Evolutionary conservation across 1,284 basidiomycete species (phyloP), one percentile per base, ranked within the genome.

Genomic region (Xanthoconium separans): DNA sequence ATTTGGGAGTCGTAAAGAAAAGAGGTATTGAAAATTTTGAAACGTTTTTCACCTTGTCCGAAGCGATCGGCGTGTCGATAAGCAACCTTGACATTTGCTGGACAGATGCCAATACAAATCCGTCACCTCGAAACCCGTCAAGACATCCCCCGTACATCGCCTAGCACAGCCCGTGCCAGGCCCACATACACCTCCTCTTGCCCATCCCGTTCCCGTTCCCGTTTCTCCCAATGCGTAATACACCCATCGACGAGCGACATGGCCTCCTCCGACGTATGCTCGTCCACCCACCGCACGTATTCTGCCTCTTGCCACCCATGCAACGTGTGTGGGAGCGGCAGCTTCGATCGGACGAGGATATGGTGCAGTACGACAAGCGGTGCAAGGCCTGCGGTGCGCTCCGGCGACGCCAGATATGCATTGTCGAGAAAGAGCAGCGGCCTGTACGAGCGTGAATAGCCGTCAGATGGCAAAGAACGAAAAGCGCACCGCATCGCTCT

Each of bases 261-360:
- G 3, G 85, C 81, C 65, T 92, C 90, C 57, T 79, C 79, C 56
- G 85, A 82, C 10, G 82, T 76, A 63, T 91, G 90, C 63, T 92
- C 88, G 53, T 89, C 85, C 29, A 93, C 80, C 89, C 90, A 95
- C 43, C 87, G 82, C 42, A 93, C 90, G 66, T 97, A 98, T 73
- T 97, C 94, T 10, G 87, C 82, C 68, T 96, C 92, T 55, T 91
- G 88, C 95, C 95, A 97, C 0, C 89, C 87, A 65, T 96, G 92
- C 47, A 93, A 71, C 47, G 84, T 79, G 69, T 97, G 93, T 8
- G 95, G 94, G 30, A 98, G 77, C 3, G 85, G 82, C 44, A 96
- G 77, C 0, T 91, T 85, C 2, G 91, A 92, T 15, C 93, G 86
- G n/a, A 95, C 92, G 36, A 97, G 78, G 60, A 96, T 89, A 64